A percentile compares a stretch with the other conserved stretches of the same genome.
phyloP scores from a whole-genome alignment of 306 rosid genomes.

The Adenanthera pavonina region DNA sequence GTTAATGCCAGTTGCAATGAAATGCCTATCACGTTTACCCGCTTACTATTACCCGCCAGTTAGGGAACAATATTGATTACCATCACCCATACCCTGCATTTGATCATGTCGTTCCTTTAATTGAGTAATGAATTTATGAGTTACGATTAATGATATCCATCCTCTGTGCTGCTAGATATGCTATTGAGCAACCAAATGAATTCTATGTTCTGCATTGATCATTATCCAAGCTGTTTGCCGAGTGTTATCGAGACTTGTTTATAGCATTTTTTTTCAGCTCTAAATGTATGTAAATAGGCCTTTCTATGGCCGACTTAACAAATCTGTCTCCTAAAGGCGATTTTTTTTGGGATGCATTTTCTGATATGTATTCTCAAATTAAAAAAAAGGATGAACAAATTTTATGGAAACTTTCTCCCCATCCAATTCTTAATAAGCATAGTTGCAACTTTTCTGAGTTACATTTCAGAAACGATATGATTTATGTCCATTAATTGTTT shows the following conservation, averaged over 20 bases:
- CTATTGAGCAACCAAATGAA: not conserved
- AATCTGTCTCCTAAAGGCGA: not conserved
- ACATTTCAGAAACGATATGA: not conserved
- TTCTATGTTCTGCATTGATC: not conserved
- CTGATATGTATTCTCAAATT: not conserved
- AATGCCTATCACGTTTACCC: not conserved
- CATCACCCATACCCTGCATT: not conserved
- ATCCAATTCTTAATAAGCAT: not conserved
- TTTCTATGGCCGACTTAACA: conserved; percentile 4
- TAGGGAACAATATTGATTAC: not conserved
- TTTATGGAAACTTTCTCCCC: not conserved
- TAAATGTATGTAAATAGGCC: not conserved
- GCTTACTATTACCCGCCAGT: not conserved
- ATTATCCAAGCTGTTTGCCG: not conserved
- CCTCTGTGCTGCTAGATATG: not conserved
- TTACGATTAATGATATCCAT: not conserved
- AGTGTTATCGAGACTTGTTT: not conserved
- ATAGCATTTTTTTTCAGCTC: not conserved
- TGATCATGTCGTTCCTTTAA: not conserved
- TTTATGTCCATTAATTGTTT: not conserved
- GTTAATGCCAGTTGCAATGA: not conserved
- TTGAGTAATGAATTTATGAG: not conserved
- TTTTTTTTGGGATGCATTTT: not conserved
- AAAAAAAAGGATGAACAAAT: not conserved
- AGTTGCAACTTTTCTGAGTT: not conserved